Conservation (phyloP, 495 filamentous ascomycete species). For the Rostrohypoxylon terebratum region DNA sequence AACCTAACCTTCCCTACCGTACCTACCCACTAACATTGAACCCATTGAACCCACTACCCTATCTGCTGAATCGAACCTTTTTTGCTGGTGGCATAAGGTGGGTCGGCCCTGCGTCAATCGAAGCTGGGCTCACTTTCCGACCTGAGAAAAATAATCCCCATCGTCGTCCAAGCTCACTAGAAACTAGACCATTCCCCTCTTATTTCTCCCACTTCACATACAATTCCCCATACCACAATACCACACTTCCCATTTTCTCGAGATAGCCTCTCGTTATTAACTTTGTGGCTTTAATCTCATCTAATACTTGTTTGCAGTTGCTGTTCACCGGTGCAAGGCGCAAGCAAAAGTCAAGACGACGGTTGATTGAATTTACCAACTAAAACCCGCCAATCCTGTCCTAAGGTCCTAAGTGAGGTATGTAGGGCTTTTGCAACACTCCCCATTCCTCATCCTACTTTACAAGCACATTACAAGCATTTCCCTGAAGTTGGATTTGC, state of each 20-base stretch:
- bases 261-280: slow-evolving; percentile 18
- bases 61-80: slow-evolving; percentile 18
- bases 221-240: slow-evolving; percentile 17
- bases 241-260: not conserved
- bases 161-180: slow-evolving; percentile 32
- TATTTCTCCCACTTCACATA: slow-evolving; percentile 22
- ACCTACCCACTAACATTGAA: not conserved
- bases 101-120: slow-evolving; percentile 27
- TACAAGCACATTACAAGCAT: not conserved
- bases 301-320: slow-evolving; percentile 27
- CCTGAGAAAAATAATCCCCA: slow-evolving; percentile 43
- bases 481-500: slow-evolving; percentile 2
- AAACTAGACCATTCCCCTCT: slow-evolving; percentile 19
- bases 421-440: slow-evolving; percentile 19
- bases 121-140: slow-evolving; percentile 30
- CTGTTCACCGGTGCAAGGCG: slow-evolving; percentile 29
- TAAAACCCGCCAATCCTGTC: not conserved
- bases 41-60: not conserved
- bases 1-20: not conserved
- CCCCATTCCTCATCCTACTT: not conserved
- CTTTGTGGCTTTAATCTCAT: slow-evolving; percentile 27
- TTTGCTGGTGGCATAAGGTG: slow-evolving; percentile 21
- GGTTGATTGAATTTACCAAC: slow-evolving; percentile 15
- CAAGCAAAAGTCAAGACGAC: slow-evolving; percentile 26
- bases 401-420: slow-evolving; percentile 38